Base-by-base conservation (phyloP, 2,329 filamentous ascomycete species). In the Colletotrichum chrysophilum region DNA sequence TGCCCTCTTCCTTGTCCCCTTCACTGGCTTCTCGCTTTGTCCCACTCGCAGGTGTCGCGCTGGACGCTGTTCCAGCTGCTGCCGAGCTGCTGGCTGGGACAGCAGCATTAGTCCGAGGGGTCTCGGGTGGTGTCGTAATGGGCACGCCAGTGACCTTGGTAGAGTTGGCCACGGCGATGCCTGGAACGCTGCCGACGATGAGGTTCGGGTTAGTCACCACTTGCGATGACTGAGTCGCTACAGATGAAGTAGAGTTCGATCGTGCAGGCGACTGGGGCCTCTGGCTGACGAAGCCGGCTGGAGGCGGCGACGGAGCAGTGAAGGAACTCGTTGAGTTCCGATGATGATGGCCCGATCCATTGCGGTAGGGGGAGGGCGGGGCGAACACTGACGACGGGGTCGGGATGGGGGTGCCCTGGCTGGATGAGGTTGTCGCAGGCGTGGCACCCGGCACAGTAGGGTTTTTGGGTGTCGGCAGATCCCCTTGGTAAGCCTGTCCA, bases 41-140 rank as follows among this genome's bases (percentile, higher is more conserved):
- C 34, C 89, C 89, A 6, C 38, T 56, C 4, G 82, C 81, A 61
- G 81, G 10, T 48, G 43, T 48, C n/a, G 2, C 43, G n/a, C 3
- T 80, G 52, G 80, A 79, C 28, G 79, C 80, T 18, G 24, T 55
- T 16, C 21, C 26, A 12, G 66, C 32, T 34, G 60, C 36, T n/a
- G 30, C 4, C 3, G 65, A 67, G 30, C 32, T 55, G 16, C 13
- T 61, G 16, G 38, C 48, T 24, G 67, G 18, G 21, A 80, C 79
- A 2, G 81, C 78, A 60, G 82, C 84, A 55, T 90, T 91, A 16
- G 74, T 60, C 66, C 91, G 89, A 7, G 96, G 96, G 4, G 96
- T 98, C 83, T 98, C 94, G 1, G 96, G 97, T 4, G 97, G 96
- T 9, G 96, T 98, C 48, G 94, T 95, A 80, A 98, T 91, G 0